Conservation (phyloP, 345 rosid species). For the Corymbia maculata region DNA sequence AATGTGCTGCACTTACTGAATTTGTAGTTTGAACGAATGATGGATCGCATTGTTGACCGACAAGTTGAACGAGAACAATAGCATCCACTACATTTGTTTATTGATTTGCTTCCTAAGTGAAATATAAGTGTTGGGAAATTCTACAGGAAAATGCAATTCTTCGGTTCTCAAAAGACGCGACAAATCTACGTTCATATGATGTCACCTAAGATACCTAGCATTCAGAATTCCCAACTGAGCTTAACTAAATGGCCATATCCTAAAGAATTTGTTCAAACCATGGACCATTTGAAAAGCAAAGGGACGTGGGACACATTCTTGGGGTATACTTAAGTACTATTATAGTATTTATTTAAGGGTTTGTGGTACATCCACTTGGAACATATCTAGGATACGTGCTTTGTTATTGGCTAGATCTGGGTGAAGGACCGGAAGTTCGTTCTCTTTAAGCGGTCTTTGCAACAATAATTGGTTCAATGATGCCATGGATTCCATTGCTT, state of each 20-base stretch:
- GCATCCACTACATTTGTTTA: not conserved
- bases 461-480: not conserved
- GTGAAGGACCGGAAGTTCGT: not conserved
- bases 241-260: not conserved
- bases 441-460: not conserved
- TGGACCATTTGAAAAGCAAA: not conserved
- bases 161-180: not conserved
- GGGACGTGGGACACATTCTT: not conserved
- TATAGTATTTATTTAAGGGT: not conserved
- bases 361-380: not conserved
- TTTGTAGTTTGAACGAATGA: not conserved
- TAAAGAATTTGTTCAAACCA: not conserved
- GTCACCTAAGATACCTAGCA: not conserved
- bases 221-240: not conserved
- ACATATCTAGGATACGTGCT: not conserved
- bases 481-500: not conserved
- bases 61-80: not conserved
- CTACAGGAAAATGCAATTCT: not conserved
- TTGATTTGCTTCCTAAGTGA: not conserved
- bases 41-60: not conserved
- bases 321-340: not conserved
- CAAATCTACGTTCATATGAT: not conserved
- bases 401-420: not conserved
- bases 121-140: not conserved
- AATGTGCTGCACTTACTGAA: not conserved